Conservation (phyloP, 768 basidiomycete species). For the Holtermanniella nyarrowii region DNA sequence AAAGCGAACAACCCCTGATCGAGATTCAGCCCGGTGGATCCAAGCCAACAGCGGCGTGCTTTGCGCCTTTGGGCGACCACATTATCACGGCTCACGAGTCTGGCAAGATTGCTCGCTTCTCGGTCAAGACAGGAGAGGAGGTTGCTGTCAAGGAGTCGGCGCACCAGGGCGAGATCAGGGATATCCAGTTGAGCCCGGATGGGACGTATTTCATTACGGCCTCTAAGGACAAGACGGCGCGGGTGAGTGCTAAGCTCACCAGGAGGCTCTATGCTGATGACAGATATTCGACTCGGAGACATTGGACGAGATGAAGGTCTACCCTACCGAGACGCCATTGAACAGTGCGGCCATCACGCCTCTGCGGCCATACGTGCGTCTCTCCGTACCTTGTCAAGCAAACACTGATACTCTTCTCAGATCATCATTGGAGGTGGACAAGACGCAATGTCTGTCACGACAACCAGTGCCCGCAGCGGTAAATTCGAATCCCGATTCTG, state of each 20-base stretch:
- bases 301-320: conserved; percentile 85
- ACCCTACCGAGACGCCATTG: conserved; percentile 80
- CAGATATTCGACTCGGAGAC: conserved; percentile 53
- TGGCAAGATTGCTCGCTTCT: conserved; percentile 86
- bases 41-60: conserved; percentile 94
- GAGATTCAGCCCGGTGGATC: conserved; percentile 83
- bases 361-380: conserved; percentile 63
- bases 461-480: conserved; percentile 82
- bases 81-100: conserved; percentile 95
- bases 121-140: conserved; percentile 77
- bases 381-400: no score
- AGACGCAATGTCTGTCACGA: conserved; percentile 95
- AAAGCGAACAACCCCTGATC: conserved; percentile 60
- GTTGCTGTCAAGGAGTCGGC: conserved; percentile 72
- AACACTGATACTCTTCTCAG: no score
- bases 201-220: conserved; percentile 90
- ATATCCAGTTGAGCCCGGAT: conserved; percentile 81
- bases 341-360: conserved; percentile 87
- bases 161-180: conserved; percentile 61
- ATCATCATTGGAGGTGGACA: conserved; percentile 91
- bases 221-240: conserved; percentile 92
- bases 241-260: conserved; percentile 47
- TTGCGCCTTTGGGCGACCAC: conserved; percentile 62
- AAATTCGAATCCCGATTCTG: conserved; percentile 98
- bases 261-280: not conserved